Evolutionary conservation across 768 basidiomycete genomes (phyloP), one percentile per base, ranked within the genome.

Genomic region (Tremella mesenterica): DNA sequence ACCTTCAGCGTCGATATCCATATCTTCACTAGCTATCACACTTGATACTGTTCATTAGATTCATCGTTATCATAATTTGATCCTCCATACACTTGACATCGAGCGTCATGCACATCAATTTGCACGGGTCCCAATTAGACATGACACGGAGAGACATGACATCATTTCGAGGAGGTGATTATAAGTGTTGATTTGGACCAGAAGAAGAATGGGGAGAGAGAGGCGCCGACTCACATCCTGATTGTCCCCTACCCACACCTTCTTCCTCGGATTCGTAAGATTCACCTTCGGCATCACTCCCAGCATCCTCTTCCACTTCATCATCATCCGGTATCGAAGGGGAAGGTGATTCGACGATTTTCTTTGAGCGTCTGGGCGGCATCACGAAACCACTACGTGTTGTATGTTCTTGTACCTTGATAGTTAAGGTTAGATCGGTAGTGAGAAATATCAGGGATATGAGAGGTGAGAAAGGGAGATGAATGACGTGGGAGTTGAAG

Each of bases 271-370:
- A 43, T 20, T 47, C 56, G 9, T 48, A 50, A 10, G 39, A 51
- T 21, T 27, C 56, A 3, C 38, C 56, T 18, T 36, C 54, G n/a
- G 21, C 48, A 23, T 28, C 54, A 18, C 44, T 48, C 26, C 50
- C 54, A 16, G 48, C 57, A 26, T 41, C 54, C 26, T 50, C 58
- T 5, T 51, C 55, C n/a, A 52, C 61, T 14, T 45, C 54, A 44
- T 58, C 59, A 0, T 33, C 48, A 43, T 64, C 59, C 9, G 56
- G 55, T 5, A 45, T 28, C 2, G 26, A 18, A 9, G 61, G 44
- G 0, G 59, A 54, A 26, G 56, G 48, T 2, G 64, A 66, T 27
- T 63, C 43, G 31, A 63, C 59, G 31, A 66, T 39, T 25, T 58
- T 50, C 41, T 59, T 61, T 12, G 54, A 58, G 5, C 57, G 56